Evolutionary conservation across 2,329 filamentous ascomycete species (phyloP).

Genomic region (Cyclaneusma minus): DNA sequence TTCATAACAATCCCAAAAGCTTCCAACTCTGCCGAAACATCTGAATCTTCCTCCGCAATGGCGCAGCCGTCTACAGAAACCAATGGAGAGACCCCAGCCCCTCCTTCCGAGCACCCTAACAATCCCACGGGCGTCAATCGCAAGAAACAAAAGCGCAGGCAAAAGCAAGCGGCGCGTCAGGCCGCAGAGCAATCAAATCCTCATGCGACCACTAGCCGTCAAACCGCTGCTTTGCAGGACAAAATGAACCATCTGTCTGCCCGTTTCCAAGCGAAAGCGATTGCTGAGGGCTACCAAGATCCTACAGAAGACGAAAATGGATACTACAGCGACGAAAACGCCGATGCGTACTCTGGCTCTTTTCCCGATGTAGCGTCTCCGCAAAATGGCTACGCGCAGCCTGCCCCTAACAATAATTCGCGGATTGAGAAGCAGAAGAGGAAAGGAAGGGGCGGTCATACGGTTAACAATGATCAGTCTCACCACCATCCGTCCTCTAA

Average conservation of each 20-base stretch:
- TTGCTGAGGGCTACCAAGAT: conserved; percentile 22
- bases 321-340: conserved; percentile 40
- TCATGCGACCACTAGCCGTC: too few species aligned
- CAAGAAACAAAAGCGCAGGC: conserved; percentile 88
- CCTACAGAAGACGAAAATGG: conserved; percentile 34
- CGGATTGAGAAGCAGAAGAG: conserved; percentile 21
- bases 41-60: conserved; percentile 31
- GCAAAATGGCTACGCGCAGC: conserved; percentile 15
- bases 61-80: conserved; percentile 16
- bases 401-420: conserved; percentile 6
- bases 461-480: conserved; percentile 12
- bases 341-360: conserved; percentile 17
- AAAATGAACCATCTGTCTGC: conserved; percentile 15
- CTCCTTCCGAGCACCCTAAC: conserved; percentile 13
- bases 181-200: conserved; percentile 11
- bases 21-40: conserved; percentile 29
- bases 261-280: conserved; percentile 13
- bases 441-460: conserved; percentile 21
- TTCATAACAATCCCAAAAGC: conserved; percentile 49
- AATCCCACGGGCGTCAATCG: conserved; percentile 51
- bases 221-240: conserved; percentile 6
- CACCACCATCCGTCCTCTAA: conserved; percentile 12
- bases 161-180: conserved; percentile 57
- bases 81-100: conserved; percentile 14
- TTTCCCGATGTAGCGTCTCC: conserved; percentile 17